Evolutionary conservation across 495 filamentous ascomycete genomes (phyloP).

Genomic region (Lasiosphaeria miniovina): DNA sequence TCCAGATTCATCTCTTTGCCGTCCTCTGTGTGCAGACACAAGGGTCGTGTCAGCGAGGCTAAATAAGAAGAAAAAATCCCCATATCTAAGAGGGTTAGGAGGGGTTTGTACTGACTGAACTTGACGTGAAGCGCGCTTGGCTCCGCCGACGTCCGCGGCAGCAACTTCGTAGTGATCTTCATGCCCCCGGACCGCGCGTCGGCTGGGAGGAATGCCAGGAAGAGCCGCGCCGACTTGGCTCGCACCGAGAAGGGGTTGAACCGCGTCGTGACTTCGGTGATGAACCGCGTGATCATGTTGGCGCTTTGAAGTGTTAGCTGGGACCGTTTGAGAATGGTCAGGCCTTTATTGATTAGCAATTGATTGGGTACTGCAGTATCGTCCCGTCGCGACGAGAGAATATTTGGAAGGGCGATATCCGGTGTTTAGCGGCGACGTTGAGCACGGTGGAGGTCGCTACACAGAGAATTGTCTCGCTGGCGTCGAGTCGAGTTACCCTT

Average conservation of each 20-base stretch:
- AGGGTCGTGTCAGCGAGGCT: not conserved
- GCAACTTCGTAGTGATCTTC: conserved; percentile 74
- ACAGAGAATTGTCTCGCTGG: not conserved
- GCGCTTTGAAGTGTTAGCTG: not conserved
- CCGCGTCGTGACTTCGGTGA: conserved; percentile 74
- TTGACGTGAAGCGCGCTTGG: conserved; percentile 67
- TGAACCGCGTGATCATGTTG: conserved; percentile 83
- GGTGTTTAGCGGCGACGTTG: no score
- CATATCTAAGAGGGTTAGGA: not conserved
- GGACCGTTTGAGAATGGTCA: no score
- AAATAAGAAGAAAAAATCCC: not conserved
- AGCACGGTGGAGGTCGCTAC: no score
- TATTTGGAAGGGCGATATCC: no score
- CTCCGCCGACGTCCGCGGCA: conserved; percentile 63
- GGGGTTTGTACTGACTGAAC: conserved; percentile 62
- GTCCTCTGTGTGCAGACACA: conserved; percentile 57
- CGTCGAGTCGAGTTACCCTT: not conserved
- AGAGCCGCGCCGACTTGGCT: conserved; percentile 75
- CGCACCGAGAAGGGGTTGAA: conserved; percentile 88
- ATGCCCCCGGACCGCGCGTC: conserved; percentile 65
- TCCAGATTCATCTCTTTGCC: conserved; percentile 73
- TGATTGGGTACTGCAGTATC: not conserved
- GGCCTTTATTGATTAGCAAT: not conserved
- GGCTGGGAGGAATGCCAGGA: conserved; percentile 83
- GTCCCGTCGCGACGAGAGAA: not conserved